Percentiles rank a stretch among this genome's conserved stretches.
phyloP scores from a whole-genome alignment of 2,329 filamentous ascomycete genomes.

The Aspergillus awamori region DNA sequence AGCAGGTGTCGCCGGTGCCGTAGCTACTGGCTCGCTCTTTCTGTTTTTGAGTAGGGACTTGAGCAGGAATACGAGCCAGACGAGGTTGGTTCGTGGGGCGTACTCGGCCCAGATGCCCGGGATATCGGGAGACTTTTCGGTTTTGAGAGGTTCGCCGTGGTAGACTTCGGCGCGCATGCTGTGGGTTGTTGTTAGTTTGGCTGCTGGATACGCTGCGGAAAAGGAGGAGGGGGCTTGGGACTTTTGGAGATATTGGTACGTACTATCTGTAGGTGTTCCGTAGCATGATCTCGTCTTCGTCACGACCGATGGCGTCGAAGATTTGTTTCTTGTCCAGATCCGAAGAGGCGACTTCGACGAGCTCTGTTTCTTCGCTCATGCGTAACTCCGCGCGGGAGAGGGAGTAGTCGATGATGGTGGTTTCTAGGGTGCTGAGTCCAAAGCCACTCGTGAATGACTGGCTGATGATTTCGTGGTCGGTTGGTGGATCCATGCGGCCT shows the following conservation, averaged over 20 bases:
- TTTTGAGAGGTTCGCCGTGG: conserved; percentile 47
- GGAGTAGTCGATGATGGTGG: conserved; percentile 70
- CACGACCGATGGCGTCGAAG: conserved; percentile 45
- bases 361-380: conserved; percentile 25
- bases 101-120: conserved; percentile 57
- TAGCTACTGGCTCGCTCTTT: conserved; percentile 23
- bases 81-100: conserved; percentile 62
- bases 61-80: conserved; percentile 66
- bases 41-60: conserved; percentile 55
- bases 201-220: too few species aligned
- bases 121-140: conserved; percentile 37
- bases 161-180: conserved; percentile 49
- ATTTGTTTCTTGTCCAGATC: conserved; percentile 49
- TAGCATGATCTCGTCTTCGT: conserved; percentile 45
- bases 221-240: too few species aligned
- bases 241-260: conserved; percentile 16
- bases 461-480: conserved; percentile 33
- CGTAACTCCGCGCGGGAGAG: conserved; percentile 62
- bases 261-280: conserved; percentile 48
- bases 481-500: conserved; percentile 37
- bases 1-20: conserved; percentile 9
- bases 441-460: conserved; percentile 46
- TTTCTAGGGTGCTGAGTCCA: conserved; percentile 59
- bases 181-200: not conserved
- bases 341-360: conserved; percentile 41